Evolutionary conservation across 305 asterid species (phyloP).

Genomic region (Solanum hybrid): DNA sequence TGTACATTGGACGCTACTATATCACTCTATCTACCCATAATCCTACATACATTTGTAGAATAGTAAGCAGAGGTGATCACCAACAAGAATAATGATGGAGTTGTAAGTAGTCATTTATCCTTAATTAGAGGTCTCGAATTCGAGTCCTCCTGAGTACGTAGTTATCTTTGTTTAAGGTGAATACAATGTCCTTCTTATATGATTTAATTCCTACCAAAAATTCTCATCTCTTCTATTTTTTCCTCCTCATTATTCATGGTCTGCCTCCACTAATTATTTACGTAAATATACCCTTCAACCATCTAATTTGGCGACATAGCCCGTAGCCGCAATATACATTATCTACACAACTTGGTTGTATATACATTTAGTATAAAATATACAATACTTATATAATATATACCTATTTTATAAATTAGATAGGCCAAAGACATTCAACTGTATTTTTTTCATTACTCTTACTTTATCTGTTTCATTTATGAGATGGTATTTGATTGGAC

Average conservation of each 20-base stretch:
- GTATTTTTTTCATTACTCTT: neutral
- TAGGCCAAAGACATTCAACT: neutral
- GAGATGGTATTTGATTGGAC: neutral
- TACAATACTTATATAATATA: neutral
- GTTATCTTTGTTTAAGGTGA: too few relatives aligned
- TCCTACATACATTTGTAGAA: neutral
- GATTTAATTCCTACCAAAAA: neutral
- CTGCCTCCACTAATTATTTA: neutral
- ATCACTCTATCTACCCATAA: neutral
- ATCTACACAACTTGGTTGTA: neutral
- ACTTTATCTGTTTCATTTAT: neutral
- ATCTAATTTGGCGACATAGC: neutral
- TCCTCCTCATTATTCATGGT: neutral
- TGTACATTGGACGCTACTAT: neutral
- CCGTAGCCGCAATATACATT: neutral
- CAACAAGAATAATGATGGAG: neutral
- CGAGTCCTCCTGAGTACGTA: too few relatives aligned
- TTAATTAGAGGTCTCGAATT: neutral
- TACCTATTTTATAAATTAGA: neutral
- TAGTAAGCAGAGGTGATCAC: neutral
- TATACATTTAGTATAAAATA: neutral
- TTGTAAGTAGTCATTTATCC: too few relatives aligned
- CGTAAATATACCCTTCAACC: neutral
- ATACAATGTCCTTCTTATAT: too few relatives aligned
- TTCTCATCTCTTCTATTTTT: neutral